These are phyloP conservation scores for Globisporangium nagaii DNA, from an alignment of 352 stramenopile genomes.

Conservation along the genomic window DNA sequence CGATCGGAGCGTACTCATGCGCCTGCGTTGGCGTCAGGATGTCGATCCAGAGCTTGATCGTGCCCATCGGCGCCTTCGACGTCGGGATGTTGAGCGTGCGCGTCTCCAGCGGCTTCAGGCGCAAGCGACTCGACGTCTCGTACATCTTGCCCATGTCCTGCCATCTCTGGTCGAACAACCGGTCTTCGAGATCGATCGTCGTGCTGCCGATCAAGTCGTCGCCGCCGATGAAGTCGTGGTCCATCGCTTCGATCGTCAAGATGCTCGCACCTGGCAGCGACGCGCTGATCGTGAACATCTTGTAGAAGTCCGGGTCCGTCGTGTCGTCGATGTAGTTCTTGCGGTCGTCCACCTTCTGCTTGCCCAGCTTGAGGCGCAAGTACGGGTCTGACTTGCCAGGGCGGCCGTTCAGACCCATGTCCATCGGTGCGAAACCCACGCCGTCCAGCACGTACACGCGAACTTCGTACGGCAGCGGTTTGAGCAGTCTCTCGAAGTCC, in stretches of 20 bases:
- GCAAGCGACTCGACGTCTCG: slow-evolving; percentile 61
- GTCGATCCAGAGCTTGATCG: slow-evolving; percentile 87
- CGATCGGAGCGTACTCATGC: slow-evolving; percentile 71
- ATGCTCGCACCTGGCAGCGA: slow-evolving; percentile 82
- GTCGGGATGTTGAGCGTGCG: slow-evolving; percentile 85
- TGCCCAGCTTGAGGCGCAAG: slow-evolving; percentile 77
- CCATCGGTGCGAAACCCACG: slow-evolving; percentile 82
- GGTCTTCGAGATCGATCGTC: slow-evolving; percentile 92
- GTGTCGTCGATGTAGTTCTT: slow-evolving; percentile 90
- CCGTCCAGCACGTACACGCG: slow-evolving; percentile 87
- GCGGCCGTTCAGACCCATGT: slow-evolving; percentile 75
- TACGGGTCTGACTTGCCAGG: slow-evolving; percentile 88
- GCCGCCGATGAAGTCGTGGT: slow-evolving; percentile 86
- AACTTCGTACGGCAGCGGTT: slow-evolving; percentile 74
- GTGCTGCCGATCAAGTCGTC: slow-evolving; percentile 92
- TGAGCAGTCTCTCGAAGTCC: slow-evolving; percentile 63
- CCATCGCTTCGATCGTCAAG: slow-evolving; percentile 87
- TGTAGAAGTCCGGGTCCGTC: slow-evolving; percentile 90
- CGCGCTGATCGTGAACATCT: slow-evolving; percentile 81
- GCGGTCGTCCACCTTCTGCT: slow-evolving; percentile 82
- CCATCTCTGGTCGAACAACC: slow-evolving; percentile 88
- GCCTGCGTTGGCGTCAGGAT: slow-evolving; percentile 80
- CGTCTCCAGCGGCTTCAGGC: slow-evolving; percentile 71
- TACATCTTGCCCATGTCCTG: slow-evolving; percentile 84
- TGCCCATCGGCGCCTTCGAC: slow-evolving; percentile 78